phyloP scores from a whole-genome alignment of 2,329 filamentous ascomycete genomes.

The Botrytis fabae region DNA sequence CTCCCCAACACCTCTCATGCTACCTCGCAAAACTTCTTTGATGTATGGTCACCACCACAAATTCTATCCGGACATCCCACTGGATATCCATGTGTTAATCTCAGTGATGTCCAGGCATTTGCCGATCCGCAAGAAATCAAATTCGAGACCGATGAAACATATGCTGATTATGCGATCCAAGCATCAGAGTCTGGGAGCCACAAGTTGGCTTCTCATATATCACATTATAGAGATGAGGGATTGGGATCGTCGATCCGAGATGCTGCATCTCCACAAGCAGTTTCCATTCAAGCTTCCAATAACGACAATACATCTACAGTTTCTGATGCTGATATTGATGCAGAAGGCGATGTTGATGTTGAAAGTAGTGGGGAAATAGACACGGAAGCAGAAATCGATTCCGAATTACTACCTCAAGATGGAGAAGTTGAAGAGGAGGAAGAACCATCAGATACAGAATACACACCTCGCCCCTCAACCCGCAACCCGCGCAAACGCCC shows the following conservation, averaged over 20 bases:
- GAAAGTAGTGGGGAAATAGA: not conserved
- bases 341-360: constrained; percentile 22
- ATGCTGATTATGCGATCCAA: constrained; percentile 21
- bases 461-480: constrained; percentile 28
- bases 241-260: constrained; percentile 35
- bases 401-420: not conserved
- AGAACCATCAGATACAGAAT: constrained; percentile 33
- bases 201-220: not conserved
- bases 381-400: not conserved
- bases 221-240: constrained; percentile 31
- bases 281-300: constrained; percentile 10
- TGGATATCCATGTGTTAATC: constrained; percentile 31
- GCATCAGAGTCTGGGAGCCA: not conserved
- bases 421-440: constrained; percentile 27
- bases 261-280: constrained; percentile 26
- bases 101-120: constrained; percentile 37
- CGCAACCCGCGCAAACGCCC: constrained; percentile 30
- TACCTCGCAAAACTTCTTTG: constrained; percentile 25
- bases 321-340: constrained; percentile 29
- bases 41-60: constrained; percentile 12
- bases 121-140: constrained; percentile 32
- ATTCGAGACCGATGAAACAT: constrained; percentile 31
- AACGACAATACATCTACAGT: constrained; percentile 25
- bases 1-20: constrained; percentile 14
- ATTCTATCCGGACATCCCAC: constrained; percentile 5